Conservation (phyloP, 768 basidiomycete genomes). For the button mushroom (Agaricus bisporus) region DNA sequence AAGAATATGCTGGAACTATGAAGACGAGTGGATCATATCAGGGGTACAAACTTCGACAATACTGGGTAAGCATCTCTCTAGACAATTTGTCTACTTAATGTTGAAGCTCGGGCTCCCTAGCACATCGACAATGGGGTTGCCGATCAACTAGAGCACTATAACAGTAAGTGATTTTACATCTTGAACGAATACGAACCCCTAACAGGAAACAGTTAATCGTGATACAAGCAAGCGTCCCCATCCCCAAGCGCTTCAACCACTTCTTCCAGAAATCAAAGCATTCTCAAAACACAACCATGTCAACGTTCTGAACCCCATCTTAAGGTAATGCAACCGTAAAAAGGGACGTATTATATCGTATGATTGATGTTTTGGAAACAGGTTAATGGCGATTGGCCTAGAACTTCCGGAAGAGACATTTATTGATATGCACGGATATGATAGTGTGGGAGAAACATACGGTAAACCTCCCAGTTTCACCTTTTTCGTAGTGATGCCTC, state of each 20-base stretch:
- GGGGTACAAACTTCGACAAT: slow-evolving; percentile 49
- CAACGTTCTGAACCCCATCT: slow-evolving; percentile 41
- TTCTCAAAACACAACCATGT: slow-evolving; percentile 50
- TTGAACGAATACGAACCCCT: not conserved
- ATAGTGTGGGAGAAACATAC: slow-evolving; percentile 35
- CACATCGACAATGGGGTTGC: slow-evolving; percentile 55
- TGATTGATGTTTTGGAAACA: slow-evolving; percentile 12
- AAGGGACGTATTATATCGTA: not conserved
- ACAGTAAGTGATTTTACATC: slow-evolving; percentile 32
- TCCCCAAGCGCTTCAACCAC: slow-evolving; percentile 42
- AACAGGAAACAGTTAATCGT: slow-evolving; percentile 34
- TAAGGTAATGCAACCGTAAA: slow-evolving; percentile 25
- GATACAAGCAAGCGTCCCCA: slow-evolving; percentile 41
- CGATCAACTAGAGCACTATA: slow-evolving; percentile 65
- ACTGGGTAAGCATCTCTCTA: slow-evolving; percentile 35
- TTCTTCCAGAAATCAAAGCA: slow-evolving; percentile 44
- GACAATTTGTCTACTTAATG: not conserved
- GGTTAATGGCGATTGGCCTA: slow-evolving; percentile 45
- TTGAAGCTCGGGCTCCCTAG: slow-evolving; percentile 21
- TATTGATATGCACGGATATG: slow-evolving; percentile 39
- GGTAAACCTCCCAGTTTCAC: slow-evolving; percentile 20
- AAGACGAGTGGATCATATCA: slow-evolving; percentile 43
- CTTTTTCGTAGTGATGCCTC: not conserved
- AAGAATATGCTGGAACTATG: slow-evolving; percentile 27
- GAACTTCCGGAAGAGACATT: slow-evolving; percentile 50